phyloP scores from a whole-genome alignment of 2,329 filamentous ascomycete genomes.

The Clonostachys chloroleuca region DNA sequence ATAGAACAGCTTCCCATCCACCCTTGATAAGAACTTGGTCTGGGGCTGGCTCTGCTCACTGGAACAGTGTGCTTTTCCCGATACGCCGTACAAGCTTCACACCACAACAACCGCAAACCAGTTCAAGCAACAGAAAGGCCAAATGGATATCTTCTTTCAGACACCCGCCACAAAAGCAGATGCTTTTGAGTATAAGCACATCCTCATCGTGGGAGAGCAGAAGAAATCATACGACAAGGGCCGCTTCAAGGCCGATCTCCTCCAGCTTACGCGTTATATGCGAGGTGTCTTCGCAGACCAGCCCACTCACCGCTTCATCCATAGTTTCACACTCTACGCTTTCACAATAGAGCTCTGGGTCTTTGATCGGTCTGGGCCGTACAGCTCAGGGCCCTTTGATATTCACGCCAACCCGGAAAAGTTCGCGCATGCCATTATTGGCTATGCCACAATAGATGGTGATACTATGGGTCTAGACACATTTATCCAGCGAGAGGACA shows the following conservation, averaged over 20 bases:
- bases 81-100: conserved; percentile 7
- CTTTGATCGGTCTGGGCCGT: conserved; percentile 12
- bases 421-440: conserved; percentile 4
- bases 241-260: conserved; percentile 8
- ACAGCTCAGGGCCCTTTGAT: conserved; percentile 5
- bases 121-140: conserved; percentile 3
- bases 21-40: conserved; percentile 4
- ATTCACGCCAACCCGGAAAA: conserved; percentile 1
- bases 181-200: conserved; percentile 8
- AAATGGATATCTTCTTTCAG: conserved; percentile 9
- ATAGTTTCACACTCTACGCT: conserved; percentile 6
- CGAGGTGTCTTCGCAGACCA: conserved; percentile 7
- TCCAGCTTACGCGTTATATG: conserved; percentile 10
- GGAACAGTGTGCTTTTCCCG: conserved; percentile 4
- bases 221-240: conserved; percentile 6
- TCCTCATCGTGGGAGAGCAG: conserved; percentile 11
- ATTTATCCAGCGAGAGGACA: conserved; percentile 1
- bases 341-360: conserved; percentile 12
- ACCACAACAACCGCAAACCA: conserved; percentile 9
- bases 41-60: conserved; percentile 4
- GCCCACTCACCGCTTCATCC: conserved; percentile 11
- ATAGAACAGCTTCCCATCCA: conserved; percentile 6
- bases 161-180: background rate
- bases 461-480: conserved; percentile 4
- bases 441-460: conserved; percentile 6